Conservation (phyloP, 2,329 filamentous ascomycete genomes). For the Colletotrichum noveboracense region DNA sequence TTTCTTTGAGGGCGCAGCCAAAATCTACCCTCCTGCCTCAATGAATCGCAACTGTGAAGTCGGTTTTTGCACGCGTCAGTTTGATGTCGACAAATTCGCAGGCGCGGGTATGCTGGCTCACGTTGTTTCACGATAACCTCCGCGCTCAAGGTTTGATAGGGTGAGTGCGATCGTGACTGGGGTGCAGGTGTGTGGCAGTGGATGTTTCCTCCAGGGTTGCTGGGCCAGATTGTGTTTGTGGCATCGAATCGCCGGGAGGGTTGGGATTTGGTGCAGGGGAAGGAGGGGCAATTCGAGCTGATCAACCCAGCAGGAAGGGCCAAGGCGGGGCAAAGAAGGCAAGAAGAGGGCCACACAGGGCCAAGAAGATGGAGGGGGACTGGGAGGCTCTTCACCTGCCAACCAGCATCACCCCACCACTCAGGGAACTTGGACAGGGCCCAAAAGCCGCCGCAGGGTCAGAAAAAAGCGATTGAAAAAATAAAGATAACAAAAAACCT, state of each 20-base stretch:
- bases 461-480: background rate
- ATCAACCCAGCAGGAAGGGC: background rate
- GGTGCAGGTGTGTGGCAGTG: background rate
- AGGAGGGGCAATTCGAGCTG: background rate
- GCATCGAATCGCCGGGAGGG: slow-evolving; percentile 3
- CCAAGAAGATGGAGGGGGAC: background rate
- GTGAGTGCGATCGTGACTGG: background rate
- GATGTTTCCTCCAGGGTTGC: slow-evolving; percentile 10
- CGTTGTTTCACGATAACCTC: slow-evolving; percentile 3
- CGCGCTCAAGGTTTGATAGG: slow-evolving; percentile 14
- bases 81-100: background rate
- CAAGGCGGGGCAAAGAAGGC: background rate
- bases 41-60: background rate
- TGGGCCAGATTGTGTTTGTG: slow-evolving; percentile 1
- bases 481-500: background rate
- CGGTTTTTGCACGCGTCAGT: background rate
- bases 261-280: slow-evolving; percentile 11
- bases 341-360: background rate
- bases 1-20: background rate
- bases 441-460: background rate
- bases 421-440: background rate
- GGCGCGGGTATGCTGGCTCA: background rate
- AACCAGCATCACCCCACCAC: slow-evolving; percentile 15
- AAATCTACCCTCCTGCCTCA: background rate
- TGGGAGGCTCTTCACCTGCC: slow-evolving; percentile 8